Percentiles rank a stretch among this genome's conserved stretches.
These are phyloP conservation scores for Naganishia vaughanmartiniae DNA, from an alignment of 768 basidiomycete genomes.

Conservation along the genomic window DNA sequence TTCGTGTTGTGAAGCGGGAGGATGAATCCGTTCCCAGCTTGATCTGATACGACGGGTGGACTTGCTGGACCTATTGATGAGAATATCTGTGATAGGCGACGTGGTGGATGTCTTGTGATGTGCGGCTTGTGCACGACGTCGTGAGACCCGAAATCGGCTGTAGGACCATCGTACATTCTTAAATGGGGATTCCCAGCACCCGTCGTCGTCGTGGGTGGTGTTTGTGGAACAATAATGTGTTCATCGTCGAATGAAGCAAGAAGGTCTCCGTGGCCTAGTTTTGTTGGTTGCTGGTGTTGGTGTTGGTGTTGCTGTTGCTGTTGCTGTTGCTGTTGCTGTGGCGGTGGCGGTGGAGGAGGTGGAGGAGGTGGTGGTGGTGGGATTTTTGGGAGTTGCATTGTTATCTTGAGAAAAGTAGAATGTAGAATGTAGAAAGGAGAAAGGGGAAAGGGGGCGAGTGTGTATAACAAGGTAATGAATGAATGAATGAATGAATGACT, in stretches of 20 bases:
- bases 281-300: background rate
- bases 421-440: no score
- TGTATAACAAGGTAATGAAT: no score
- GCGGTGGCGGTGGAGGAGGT: conserved; percentile 19
- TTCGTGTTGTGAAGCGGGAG: background rate
- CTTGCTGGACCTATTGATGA: background rate
- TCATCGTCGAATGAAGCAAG: conserved; percentile 2
- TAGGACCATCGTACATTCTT: conserved; percentile 5
- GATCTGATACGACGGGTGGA: background rate
- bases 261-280: background rate
- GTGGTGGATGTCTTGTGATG: background rate
- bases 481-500: background rate
- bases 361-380: no score
- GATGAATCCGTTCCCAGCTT: conserved; percentile 7
- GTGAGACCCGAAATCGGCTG: background rate
- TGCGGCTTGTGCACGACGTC: no score
- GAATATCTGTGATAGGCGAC: conserved; percentile 10
- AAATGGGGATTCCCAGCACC: background rate
- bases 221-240: background rate
- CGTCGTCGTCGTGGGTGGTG: background rate
- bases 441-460: no score
- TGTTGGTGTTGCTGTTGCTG: background rate
- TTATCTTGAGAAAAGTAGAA: no score
- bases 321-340: background rate
- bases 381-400: no score